Base-by-base conservation (phyloP, 1,284 basidiomycete genomes). In the Tilletia walkeri region DNA sequence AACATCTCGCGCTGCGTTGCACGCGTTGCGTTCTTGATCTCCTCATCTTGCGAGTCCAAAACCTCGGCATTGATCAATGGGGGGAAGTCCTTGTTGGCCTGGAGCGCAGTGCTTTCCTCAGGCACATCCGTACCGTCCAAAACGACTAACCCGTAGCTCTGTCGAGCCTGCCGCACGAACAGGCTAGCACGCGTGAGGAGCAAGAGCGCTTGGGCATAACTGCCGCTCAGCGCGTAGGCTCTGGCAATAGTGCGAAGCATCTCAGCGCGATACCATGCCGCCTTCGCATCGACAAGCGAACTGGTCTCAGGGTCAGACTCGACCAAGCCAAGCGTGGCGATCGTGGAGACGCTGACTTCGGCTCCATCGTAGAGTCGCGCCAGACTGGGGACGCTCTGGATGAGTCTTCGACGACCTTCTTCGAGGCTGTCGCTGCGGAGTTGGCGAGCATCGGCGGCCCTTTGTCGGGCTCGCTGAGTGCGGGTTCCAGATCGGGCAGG, bases 291-390 rank as follows among this genome's bases (percentile, higher is more conserved):
- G 41, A 83, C 71, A 24, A 83, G 72, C 54, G 76, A 78, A 41
- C 79, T 79, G 2, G 81, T 75, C 59, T 83, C 81, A 24, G 82
- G 78, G 68, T 83, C 78, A 18, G 76, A 75, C 70, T 83, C 82
- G 67, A 82, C 75, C 50, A 83, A 71, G 10, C 61, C 71, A 24
- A 83, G 75, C 4, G 75, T 77, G 34, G 78, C 76, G 67, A 82
- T 78, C 2, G 76, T 76, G 18, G 73, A 69, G 38, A 82, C 73
- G 38, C 75, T 76, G 67, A 73, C 75, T 72, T 81, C 80, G 53
- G 77, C 73, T 36, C 71, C 76, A 50, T 83, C 82, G 54, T 80
- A 72, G 36, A 83, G 75, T 65, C 73, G 77, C 67, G 79, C 78
- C 6, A 83, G 70, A 41, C 79, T 78, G n/a, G 82, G 82, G 18